A percentile compares a stretch with the other conserved stretches of the same genome.
phyloP scores from a whole-genome alignment of 768 basidiomycete species.

The Leucosporidium scottii region DNA sequence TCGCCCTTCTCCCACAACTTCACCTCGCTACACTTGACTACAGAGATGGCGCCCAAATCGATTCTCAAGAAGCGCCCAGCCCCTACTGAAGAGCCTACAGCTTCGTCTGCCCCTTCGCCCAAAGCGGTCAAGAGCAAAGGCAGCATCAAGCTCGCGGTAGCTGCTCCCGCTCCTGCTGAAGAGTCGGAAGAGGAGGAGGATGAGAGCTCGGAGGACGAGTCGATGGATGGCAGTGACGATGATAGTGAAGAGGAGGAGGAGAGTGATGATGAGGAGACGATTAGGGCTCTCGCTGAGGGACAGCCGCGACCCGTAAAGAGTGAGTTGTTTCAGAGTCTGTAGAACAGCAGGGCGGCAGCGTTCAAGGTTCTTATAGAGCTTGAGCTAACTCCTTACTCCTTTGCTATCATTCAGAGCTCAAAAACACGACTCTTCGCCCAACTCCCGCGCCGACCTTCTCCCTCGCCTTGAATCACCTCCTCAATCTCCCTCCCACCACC shows the following conservation, averaged over 20 bases:
- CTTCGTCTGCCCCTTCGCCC: slow-evolving; percentile 1
- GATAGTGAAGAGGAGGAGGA: slow-evolving; percentile 15
- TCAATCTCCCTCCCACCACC: slow-evolving; percentile 28
- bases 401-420: slow-evolving; percentile 18
- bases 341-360: background rate
- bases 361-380: too few species aligned
- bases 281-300: slow-evolving; percentile 27
- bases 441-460: slow-evolving; percentile 27
- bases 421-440: slow-evolving; percentile 33
- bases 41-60: slow-evolving; percentile 13
- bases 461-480: slow-evolving; percentile 30
- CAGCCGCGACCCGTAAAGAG: slow-evolving; percentile 27
- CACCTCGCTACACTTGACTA: too few species aligned
- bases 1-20: too few species aligned
- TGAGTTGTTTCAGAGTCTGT: background rate
- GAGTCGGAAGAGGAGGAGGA: slow-evolving; percentile 11
- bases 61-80: slow-evolving; percentile 32
- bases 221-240: slow-evolving; percentile 11
- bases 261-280: slow-evolving; percentile 28
- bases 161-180: background rate
- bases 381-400: too few species aligned
- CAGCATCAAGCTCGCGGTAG: slow-evolving; percentile 3
- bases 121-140: slow-evolving; percentile 2
- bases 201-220: slow-evolving; percentile 4
- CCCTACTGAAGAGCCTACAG: slow-evolving; percentile 14